Conservation (phyloP, 352 stramenopile genomes). For the Elongisporangium anandrum region DNA sequence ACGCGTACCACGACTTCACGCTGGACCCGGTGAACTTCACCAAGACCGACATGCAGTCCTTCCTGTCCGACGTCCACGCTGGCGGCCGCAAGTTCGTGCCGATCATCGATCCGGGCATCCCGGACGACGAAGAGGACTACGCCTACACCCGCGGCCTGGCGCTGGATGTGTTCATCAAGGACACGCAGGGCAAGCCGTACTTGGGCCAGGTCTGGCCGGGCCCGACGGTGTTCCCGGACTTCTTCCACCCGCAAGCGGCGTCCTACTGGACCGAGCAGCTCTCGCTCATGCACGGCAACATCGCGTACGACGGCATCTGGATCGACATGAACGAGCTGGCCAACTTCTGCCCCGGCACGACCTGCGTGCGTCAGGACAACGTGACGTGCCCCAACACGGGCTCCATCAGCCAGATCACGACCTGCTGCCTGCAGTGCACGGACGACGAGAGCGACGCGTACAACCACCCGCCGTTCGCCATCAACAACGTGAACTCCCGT, state of each 20-base stretch:
- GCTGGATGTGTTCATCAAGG: slow-evolving; percentile 50
- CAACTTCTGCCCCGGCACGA: slow-evolving; percentile 39
- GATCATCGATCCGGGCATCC: slow-evolving; percentile 63
- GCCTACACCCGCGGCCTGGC: slow-evolving; percentile 28
- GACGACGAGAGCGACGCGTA: slow-evolving; percentile 21
- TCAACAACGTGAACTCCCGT: slow-evolving; percentile 24
- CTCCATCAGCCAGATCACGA: slow-evolving; percentile 17
- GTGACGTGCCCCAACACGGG: slow-evolving; percentile 14
- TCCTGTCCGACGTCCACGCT: slow-evolving; percentile 32
- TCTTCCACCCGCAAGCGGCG: slow-evolving; percentile 45
- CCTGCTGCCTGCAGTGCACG: slow-evolving; percentile 26
- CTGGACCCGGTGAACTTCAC: slow-evolving; percentile 42
- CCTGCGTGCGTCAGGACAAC: slow-evolving; percentile 15
- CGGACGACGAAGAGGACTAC: slow-evolving; percentile 20
- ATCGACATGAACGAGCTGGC: slow-evolving; percentile 73
- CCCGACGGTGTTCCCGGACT: slow-evolving; percentile 55
- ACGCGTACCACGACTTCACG: slow-evolving; percentile 54
- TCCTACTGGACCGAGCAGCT: slow-evolving; percentile 47
- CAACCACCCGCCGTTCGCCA: slow-evolving; percentile 24
- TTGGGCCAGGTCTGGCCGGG: slow-evolving; percentile 59
- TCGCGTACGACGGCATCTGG: slow-evolving; percentile 47
- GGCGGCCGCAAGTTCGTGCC: slow-evolving; percentile 41
- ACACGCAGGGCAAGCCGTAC: slow-evolving; percentile 32
- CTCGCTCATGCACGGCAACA: slow-evolving; percentile 23
- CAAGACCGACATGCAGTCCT: slow-evolving; percentile 17